These are phyloP conservation scores for Phytophthora tubulina DNA, from an alignment of 352 stramenopile species.

Conservation along the genomic window DNA sequence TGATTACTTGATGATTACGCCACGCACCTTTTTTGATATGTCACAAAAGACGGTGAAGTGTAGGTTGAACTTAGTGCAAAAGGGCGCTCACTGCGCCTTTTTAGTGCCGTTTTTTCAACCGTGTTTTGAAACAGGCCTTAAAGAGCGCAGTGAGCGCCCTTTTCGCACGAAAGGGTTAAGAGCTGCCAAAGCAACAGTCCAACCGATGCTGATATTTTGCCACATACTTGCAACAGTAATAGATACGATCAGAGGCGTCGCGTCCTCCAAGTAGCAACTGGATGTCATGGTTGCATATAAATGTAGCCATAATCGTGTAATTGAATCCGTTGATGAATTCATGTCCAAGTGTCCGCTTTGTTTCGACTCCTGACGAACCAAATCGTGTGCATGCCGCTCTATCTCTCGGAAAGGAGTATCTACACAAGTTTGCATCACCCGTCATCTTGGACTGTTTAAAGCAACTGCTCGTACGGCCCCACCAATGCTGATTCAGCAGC, in stretches of 20 bases:
- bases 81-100: too few species aligned
- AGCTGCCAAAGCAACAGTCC: conserved; percentile 4
- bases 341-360: background rate
- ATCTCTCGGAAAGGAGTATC: background rate
- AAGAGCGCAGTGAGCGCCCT: too few species aligned
- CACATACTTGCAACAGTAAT: conserved; percentile 10
- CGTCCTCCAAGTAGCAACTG: background rate
- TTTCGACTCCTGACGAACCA: background rate
- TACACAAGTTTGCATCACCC: background rate
- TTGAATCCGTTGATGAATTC: conserved; percentile 8
- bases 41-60: too few species aligned
- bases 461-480: background rate
- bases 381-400: background rate
- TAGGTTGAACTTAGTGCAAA: too few species aligned
- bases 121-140: too few species aligned
- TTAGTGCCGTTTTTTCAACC: too few species aligned
- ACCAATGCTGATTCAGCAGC: conserved; percentile 9
- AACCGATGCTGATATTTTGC: conserved; percentile 3
- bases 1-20: too few species aligned
- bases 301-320: background rate
- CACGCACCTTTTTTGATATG: too few species aligned
- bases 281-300: background rate
- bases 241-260: background rate
- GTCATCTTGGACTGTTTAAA: background rate
- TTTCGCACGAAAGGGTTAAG: too few species aligned